These are phyloP conservation scores for Acarospora socialis DNA, from an alignment of 2,329 filamentous ascomycete species.

Conservation along the genomic window DNA sequence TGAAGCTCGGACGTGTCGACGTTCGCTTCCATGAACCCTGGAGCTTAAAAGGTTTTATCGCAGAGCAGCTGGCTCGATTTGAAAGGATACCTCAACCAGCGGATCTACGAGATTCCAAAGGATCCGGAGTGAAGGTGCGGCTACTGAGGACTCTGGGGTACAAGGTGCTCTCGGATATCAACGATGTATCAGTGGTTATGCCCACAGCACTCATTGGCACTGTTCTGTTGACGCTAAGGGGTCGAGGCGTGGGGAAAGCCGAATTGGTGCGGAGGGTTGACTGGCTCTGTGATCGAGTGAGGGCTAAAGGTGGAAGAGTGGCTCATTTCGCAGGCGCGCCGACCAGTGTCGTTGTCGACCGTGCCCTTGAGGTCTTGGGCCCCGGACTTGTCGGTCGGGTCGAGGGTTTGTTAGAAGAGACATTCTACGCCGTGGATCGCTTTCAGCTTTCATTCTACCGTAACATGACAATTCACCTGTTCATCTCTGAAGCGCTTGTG, in stretches of 20 bases:
- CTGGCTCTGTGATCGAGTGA: constrained; percentile 73
- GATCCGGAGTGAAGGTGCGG: constrained; percentile 47
- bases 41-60: constrained; percentile 72
- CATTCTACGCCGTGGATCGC: constrained; percentile 85
- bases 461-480: constrained; percentile 98
- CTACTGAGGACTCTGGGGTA: constrained; percentile 80
- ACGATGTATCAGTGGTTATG: constrained; percentile 93
- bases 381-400: constrained; percentile 74
- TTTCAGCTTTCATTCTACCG: constrained; percentile 98
- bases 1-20: constrained; percentile 83
- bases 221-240: constrained; percentile 76
- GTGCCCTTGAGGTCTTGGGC: constrained; percentile 81
- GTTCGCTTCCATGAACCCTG: constrained; percentile 94
- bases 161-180: constrained; percentile 85
- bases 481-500: constrained; percentile 84
- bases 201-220: constrained; percentile 92
- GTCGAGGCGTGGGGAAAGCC: constrained; percentile 74
- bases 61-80: constrained; percentile 53
- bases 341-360: constrained; percentile 69
- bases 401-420: constrained; percentile 70
- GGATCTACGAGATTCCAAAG: constrained; percentile 28
- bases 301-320: constrained; percentile 76
- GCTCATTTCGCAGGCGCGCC: constrained; percentile 79
- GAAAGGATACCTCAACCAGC: constrained; percentile 36
- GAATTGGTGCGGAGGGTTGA: constrained; percentile 78